Conservation (phyloP, 768 basidiomycete genomes). For the Leccinum barrowsii region DNA sequence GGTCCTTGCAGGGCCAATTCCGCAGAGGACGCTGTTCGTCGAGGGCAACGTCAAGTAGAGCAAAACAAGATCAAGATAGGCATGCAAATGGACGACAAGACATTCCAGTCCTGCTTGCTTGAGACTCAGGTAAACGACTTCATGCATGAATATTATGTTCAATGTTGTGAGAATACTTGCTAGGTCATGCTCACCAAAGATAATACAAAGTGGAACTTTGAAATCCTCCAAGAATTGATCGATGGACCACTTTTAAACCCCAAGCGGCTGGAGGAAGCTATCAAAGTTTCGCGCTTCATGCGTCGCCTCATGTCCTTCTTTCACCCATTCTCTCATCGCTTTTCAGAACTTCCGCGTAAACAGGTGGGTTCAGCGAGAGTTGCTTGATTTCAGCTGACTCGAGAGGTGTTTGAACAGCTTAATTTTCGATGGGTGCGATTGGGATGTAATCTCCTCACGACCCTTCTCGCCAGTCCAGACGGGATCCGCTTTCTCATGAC, state of each 20-base stretch:
- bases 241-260: slow-evolving; percentile 92
- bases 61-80: slow-evolving; percentile 85
- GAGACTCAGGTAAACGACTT: slow-evolving; percentile 70
- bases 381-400: slow-evolving; percentile 1
- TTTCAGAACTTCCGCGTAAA: slow-evolving; percentile 74
- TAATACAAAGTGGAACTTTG: slow-evolving; percentile 89
- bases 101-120: slow-evolving; percentile 79
- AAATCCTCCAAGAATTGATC: slow-evolving; percentile 80
- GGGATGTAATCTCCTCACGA: slow-evolving; percentile 78
- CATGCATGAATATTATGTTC: not conserved
- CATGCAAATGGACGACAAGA: slow-evolving; percentile 93
- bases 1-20: slow-evolving; percentile 59
- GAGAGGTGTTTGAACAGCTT: slow-evolving; percentile 38
- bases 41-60: slow-evolving; percentile 88
- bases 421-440: slow-evolving; percentile 85
- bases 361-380: slow-evolving; percentile 40
- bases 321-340: slow-evolving; percentile 85
- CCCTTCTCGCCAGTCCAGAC: slow-evolving; percentile 78
- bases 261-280: slow-evolving; percentile 91
- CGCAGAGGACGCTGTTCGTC: slow-evolving; percentile 79
- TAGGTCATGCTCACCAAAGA: slow-evolving; percentile 88
- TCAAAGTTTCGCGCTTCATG: slow-evolving; percentile 85
- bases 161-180: not conserved
- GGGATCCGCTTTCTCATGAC: slow-evolving; percentile 74
- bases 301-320: slow-evolving; percentile 91